Percentiles rank a stretch among this genome's conserved stretches.
phyloP scores from a whole-genome alignment of 2,329 filamentous ascomycete species.

The Diaporthe sp. region DNA sequence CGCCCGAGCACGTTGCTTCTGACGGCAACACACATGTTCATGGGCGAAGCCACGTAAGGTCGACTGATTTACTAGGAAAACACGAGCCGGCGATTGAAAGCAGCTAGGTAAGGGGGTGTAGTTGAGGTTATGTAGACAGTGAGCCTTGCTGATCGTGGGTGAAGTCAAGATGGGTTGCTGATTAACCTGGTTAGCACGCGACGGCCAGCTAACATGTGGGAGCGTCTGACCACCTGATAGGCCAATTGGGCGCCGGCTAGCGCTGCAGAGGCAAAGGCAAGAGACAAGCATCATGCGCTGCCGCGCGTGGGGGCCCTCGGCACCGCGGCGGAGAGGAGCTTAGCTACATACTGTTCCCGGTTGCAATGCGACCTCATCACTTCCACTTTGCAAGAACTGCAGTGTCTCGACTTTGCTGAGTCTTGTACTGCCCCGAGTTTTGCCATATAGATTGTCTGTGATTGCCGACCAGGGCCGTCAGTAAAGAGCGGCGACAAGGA shows the following conservation, averaged over 20 bases:
- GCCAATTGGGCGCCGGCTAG: conserved; percentile 36
- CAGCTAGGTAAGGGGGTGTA: not conserved
- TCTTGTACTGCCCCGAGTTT: not conserved
- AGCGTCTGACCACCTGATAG: conserved; percentile 34
- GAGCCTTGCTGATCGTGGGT: not conserved
- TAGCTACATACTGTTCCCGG: not conserved
- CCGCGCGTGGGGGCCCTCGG: conserved; percentile 27
- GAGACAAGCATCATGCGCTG: conserved; percentile 7
- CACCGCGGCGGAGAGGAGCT: conserved; percentile 4
- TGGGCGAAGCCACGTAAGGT: not conserved
- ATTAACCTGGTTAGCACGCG: not conserved
- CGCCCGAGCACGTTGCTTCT: not conserved
- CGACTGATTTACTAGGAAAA: not conserved
- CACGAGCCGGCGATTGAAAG: not conserved
- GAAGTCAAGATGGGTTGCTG: not conserved
- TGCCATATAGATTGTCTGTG: not conserved
- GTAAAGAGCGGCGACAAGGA: not conserved
- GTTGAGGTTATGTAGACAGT: not conserved
- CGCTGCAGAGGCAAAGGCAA: conserved; percentile 19
- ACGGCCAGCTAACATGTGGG: conserved; percentile 17
- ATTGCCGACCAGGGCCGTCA: not conserved
- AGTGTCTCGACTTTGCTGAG: not conserved
- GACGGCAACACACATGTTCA: not conserved
- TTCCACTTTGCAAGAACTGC: not conserved
- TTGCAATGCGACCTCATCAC: conserved; percentile 29